Conservation (phyloP, 805 yeast species). For the Yamadazyma phyllophila region DNA sequence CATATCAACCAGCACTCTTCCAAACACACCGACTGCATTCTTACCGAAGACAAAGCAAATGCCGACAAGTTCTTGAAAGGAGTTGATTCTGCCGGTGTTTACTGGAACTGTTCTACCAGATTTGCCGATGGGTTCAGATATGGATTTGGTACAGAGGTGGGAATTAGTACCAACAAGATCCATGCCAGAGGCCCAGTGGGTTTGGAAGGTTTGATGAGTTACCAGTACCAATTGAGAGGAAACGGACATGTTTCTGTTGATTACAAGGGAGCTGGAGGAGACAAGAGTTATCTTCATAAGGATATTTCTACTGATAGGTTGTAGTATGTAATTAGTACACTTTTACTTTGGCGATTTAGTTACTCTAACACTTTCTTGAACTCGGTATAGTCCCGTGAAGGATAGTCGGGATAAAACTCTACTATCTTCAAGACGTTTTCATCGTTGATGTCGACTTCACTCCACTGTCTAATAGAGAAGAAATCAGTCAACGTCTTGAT, state of each 20-base stretch:
- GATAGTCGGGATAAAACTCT: slow-evolving; percentile 48
- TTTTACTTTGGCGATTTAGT: neutral
- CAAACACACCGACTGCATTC: slow-evolving; percentile 90
- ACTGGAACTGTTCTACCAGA: slow-evolving; percentile 96
- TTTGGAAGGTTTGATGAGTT: slow-evolving; percentile 91
- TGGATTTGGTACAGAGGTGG: slow-evolving; percentile 98
- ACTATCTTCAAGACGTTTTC: slow-evolving; percentile 41
- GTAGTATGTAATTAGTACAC: neutral
- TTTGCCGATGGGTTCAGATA: slow-evolving; percentile 98
- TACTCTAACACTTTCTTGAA: slow-evolving; percentile 13
- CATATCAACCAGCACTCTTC: slow-evolving; percentile 93
- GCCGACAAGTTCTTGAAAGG: slow-evolving; percentile 82
- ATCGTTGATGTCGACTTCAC: slow-evolving; percentile 36
- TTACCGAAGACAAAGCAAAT: slow-evolving; percentile 66
- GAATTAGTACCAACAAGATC: slow-evolving; percentile 93
- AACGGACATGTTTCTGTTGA: slow-evolving; percentile 91
- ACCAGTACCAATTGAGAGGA: slow-evolving; percentile 91
- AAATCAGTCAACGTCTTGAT: slow-evolving; percentile 63
- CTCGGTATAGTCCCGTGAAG: slow-evolving; percentile 32
- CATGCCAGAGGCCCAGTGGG: slow-evolving; percentile 99
- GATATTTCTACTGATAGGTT: slow-evolving; percentile 2
- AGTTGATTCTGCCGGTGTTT: slow-evolving; percentile 93
- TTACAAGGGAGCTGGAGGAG: slow-evolving; percentile 91
- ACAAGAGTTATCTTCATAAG: slow-evolving; percentile 71
- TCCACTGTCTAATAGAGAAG: slow-evolving; percentile 59